Conservation (phyloP, 768 basidiomycete species). For the Lactifluus subvellereus region DNA sequence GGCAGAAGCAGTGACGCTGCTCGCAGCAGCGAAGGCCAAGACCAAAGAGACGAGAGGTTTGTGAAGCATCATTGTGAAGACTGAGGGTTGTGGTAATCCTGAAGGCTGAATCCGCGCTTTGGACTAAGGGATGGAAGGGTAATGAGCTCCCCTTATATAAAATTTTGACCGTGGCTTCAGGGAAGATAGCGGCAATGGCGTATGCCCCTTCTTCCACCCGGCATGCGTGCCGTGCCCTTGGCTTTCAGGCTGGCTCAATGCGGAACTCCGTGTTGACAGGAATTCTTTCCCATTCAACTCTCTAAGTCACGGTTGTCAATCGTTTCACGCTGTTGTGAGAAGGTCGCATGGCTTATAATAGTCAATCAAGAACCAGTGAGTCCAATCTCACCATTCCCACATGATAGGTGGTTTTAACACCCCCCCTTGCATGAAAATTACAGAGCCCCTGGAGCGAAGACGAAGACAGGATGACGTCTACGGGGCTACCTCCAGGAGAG, state of each 20-base stretch:
- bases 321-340: not conserved
- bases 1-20: not conserved
- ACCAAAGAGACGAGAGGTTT: constrained; percentile 7
- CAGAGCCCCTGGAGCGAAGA: not conserved
- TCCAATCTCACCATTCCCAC: not conserved
- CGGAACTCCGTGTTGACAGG: constrained; percentile 7
- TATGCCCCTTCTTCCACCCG: not conserved
- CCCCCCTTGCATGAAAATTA: not conserved
- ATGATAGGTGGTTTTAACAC: not conserved
- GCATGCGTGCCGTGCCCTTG: not conserved
- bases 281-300: not conserved
- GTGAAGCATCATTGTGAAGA: constrained; percentile 5
- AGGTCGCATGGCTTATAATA: not conserved
- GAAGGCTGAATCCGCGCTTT: constrained; percentile 4
- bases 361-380: not conserved
- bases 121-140: not conserved
- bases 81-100: not conserved
- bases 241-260: not conserved
- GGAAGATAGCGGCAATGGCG: not conserved
- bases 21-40: not conserved
- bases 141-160: constrained; percentile 6
- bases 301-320: not conserved
- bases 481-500: not conserved
- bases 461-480: not conserved
- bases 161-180: not conserved